Percentiles rank a stretch among this genome's conserved stretches.
Evolutionary conservation across 164 flowering plant species (phyloP).

Genomic region (Tinospora cordifolia): DNA sequence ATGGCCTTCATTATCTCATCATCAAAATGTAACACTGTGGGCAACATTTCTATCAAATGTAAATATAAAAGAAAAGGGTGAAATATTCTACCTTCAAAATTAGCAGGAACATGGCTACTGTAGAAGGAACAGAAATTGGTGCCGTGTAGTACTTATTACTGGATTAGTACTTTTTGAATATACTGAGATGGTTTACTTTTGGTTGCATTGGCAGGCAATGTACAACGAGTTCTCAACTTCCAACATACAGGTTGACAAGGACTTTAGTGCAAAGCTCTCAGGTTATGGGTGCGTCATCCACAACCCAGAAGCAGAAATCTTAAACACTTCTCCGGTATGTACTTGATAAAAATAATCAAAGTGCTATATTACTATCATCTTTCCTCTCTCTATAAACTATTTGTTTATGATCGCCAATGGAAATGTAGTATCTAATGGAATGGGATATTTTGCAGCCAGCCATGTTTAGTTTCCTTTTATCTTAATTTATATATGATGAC

Average conservation of each 20-base stretch:
- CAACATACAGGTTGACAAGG: constrained; percentile 91
- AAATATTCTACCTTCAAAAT: neutral
- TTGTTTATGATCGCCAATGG: neutral
- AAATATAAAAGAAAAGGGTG: no score
- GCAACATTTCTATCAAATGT: no score
- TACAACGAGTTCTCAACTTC: constrained; percentile 85
- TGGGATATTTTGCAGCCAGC: no score
- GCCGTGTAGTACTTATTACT: neutral
- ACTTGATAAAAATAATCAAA: neutral
- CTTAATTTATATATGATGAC: no score
- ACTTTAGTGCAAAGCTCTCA: constrained; percentile 93
- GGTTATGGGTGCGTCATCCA: constrained; percentile 87
- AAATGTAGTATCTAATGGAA: no score
- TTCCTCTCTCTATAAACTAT: neutral
- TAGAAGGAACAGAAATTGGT: neutral
- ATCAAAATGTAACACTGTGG: no score
- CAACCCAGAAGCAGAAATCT: constrained; percentile 59
- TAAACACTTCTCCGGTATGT: constrained; percentile 59
- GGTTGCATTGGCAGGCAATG: constrained; percentile 68
- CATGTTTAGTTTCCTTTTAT: no score
- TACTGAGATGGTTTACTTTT: constrained; percentile 7
- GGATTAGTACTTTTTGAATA: neutral
- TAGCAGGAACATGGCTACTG: neutral
- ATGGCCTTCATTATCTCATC: no score
- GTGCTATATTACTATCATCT: neutral